A percentile compares a stretch with the other conserved stretches of the same genome.
Conservation (phyloP, 1,284 basidiomycete genomes). For the Trametes pubescens region DNA sequence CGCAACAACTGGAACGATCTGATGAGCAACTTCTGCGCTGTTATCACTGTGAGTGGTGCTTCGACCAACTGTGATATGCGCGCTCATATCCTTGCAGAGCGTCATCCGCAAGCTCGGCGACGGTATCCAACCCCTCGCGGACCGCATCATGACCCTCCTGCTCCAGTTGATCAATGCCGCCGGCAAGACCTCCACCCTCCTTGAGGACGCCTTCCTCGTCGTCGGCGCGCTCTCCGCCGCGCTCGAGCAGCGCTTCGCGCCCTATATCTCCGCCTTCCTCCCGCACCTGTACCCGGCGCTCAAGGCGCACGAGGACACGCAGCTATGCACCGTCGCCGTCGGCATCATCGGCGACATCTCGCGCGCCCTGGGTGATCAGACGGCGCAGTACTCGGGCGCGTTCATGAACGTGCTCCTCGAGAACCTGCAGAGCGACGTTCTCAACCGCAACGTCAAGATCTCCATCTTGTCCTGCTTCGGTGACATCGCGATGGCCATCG, state of each 20-base stretch:
- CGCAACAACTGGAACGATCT: constrained; percentile 99
- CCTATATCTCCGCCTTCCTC: constrained; percentile 91
- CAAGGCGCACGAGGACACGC: constrained; percentile 93
- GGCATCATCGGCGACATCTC: constrained; percentile 97
- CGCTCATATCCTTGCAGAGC: constrained; percentile 55
- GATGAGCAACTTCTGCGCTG: constrained; percentile 94
- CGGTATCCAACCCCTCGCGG: constrained; percentile 89
- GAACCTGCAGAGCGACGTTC: constrained; percentile 90
- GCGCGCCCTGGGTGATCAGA: constrained; percentile 88
- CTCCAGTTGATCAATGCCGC: constrained; percentile 88
- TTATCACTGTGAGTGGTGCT: constrained; percentile 72
- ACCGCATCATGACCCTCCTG: constrained; percentile 95
- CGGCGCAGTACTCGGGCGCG: constrained; percentile 82
- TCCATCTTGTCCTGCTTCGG: constrained; percentile 96
- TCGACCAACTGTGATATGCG: neutral
- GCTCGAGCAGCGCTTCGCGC: constrained; percentile 85
- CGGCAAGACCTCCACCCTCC: constrained; percentile 93
- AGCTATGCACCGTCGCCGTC: constrained; percentile 94
- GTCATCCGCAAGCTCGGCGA: constrained; percentile 86
- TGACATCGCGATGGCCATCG: constrained; percentile 95
- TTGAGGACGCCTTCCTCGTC: constrained; percentile 97
- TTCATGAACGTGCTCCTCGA: constrained; percentile 95
- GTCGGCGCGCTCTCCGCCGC: constrained; percentile 91
- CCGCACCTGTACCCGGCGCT: constrained; percentile 93
- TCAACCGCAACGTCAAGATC: constrained; percentile 97